These are phyloP conservation scores for Bipolaris victoriae DNA, from an alignment of 2,329 filamentous ascomycete species.

Conservation along the genomic window DNA sequence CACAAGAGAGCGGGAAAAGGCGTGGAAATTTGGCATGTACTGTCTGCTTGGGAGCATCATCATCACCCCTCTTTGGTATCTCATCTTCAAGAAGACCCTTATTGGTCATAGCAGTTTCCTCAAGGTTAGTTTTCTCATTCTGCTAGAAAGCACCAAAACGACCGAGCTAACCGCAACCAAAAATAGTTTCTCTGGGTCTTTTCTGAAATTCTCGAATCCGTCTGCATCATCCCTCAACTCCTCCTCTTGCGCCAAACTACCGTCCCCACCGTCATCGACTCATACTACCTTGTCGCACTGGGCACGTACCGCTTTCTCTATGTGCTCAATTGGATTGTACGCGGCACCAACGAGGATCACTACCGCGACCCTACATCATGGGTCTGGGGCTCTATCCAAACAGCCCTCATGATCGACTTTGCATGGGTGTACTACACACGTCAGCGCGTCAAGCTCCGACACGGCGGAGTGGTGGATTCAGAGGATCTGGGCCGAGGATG, in stretches of 20 bases:
- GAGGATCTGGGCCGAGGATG: conserved; percentile 87
- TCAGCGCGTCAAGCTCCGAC: conserved; percentile 90
- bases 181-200: conserved; percentile 81
- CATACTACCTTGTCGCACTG: conserved; percentile 88
- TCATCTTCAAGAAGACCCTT: conserved; percentile 67
- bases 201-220: conserved; percentile 88
- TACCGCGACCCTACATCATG: conserved; percentile 74
- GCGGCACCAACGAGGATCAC: conserved; percentile 63
- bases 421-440: conserved; percentile 96
- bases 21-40: conserved; percentile 86
- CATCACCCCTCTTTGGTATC: conserved; percentile 73
- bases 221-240: conserved; percentile 89
- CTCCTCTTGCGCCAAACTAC: conserved; percentile 92
- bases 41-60: conserved; percentile 70
- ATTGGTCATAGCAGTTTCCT: conserved; percentile 40
- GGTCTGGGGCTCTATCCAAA: conserved; percentile 88
- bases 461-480: conserved; percentile 85
- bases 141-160: too few relatives aligned
- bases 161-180: background rate
- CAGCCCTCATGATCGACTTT: conserved; percentile 88
- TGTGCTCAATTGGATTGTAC: conserved; percentile 87
- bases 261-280: conserved; percentile 93
- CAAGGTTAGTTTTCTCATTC: conserved; percentile 43
- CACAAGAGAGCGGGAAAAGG: conserved; percentile 86
- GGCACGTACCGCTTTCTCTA: conserved; percentile 90